Percentiles rank a stretch among this genome's conserved stretches.
phyloP scores from a whole-genome alignment of 148 eudicot species.

The Diospyros kaki region DNA sequence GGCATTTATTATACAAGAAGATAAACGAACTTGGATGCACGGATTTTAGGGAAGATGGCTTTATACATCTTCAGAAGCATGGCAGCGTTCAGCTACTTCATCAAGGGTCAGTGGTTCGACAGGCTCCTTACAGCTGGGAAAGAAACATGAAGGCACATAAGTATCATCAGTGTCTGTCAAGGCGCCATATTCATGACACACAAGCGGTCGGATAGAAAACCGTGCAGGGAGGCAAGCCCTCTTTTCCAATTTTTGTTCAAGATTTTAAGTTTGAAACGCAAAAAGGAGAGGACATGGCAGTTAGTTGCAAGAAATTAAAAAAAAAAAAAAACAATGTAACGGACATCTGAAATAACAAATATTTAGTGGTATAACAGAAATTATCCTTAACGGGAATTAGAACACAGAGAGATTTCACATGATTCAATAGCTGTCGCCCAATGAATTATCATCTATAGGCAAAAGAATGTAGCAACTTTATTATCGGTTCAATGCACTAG shows the following conservation, averaged over 20 bases:
- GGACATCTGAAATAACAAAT: neutral
- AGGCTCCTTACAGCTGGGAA: conserved; percentile 85
- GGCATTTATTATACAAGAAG: neutral
- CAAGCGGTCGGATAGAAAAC: too few relatives aligned
- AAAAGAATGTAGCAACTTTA: too few relatives aligned
- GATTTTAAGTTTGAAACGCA: neutral
- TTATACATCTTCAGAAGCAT: conserved; percentile 76
- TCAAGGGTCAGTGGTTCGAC: conserved; percentile 86
- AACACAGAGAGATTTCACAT: neutral
- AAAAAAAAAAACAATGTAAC: neutral
- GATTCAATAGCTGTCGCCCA: too few relatives aligned
- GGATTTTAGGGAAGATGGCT: neutral
- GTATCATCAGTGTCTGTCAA: neutral
- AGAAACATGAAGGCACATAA: conserved; percentile 6
- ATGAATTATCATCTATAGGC: too few relatives aligned
- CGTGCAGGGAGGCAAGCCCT: too few relatives aligned
- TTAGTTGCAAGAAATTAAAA: too few relatives aligned
- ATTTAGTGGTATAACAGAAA: neutral
- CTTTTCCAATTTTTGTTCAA: too few relatives aligned
- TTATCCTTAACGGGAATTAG: neutral
- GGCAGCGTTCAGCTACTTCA: conserved; percentile 92
- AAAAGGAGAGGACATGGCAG: neutral
- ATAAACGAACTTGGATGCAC: neutral
- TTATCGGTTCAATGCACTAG: too few relatives aligned
- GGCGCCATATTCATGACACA: neutral